Percentiles rank a stretch among this genome's conserved stretches.
Evolutionary conservation across 2,329 filamentous ascomycete species (phyloP).

Genomic region (Stromatinia cepivora): DNA sequence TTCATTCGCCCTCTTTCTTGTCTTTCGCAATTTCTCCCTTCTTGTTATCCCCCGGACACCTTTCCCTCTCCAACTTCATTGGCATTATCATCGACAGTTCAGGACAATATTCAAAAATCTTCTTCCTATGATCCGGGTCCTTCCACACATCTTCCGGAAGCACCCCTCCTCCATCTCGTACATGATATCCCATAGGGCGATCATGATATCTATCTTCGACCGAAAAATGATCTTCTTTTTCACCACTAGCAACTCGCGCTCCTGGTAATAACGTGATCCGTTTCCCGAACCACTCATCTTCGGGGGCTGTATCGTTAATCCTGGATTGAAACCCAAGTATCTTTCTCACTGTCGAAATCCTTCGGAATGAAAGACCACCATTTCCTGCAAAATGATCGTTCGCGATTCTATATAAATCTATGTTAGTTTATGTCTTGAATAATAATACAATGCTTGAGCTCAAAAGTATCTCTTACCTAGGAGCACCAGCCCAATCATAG

Average conservation of each 20-base stretch:
- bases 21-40: slow-evolving; percentile 1
- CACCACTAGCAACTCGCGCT: slow-evolving; percentile 49
- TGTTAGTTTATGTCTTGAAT: not conserved
- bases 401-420: not conserved
- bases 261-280: slow-evolving; percentile 51
- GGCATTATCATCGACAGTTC: slow-evolving; percentile 57
- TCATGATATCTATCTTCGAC: slow-evolving; percentile 53
- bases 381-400: slow-evolving; percentile 49
- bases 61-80: slow-evolving; percentile 51
- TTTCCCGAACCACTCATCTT: slow-evolving; percentile 58
- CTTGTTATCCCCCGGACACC: slow-evolving; percentile 20
- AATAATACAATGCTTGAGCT: slow-evolving; percentile 23
- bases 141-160: slow-evolving; percentile 51
- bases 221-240: slow-evolving; percentile 47
- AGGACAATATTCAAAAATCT: slow-evolving; percentile 57
- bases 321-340: slow-evolving; percentile 53
- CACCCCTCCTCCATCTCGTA: slow-evolving; percentile 47
- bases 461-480: slow-evolving; percentile 42
- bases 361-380: slow-evolving; percentile 55
- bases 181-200: slow-evolving; percentile 56
- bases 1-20: not conserved
- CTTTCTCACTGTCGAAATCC: slow-evolving; percentile 51
- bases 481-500: slow-evolving; percentile 43
- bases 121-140: slow-evolving; percentile 45
- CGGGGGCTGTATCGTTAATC: slow-evolving; percentile 51